Base-by-base conservation (phyloP, 1,284 basidiomycete species). In the Cystobasidium sp. region DNA sequence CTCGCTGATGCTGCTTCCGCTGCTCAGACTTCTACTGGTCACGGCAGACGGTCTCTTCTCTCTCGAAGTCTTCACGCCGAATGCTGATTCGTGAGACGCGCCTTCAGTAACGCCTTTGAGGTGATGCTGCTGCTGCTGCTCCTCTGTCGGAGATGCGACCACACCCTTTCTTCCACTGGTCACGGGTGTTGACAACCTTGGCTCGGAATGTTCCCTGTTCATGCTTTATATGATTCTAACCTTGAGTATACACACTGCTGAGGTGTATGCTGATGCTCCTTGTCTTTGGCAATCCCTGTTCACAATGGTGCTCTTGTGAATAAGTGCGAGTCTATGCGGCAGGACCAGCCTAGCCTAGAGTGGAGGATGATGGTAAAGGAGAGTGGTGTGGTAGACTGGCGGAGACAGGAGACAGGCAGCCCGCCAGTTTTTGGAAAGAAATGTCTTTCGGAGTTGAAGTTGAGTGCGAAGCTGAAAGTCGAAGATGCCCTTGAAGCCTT, bases 21-120 rank as follows among this genome's bases (percentile, higher is more conserved):
- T 63, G 61, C 61, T 63, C 44, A 63, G 31, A 37, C 61, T 67
- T 18, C 49, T 43, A 44, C 62, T 64, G 62, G 62, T 24, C 18
- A 39, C 16, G 18, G 22, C 62, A 41, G 44, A 44, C 9, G 44
- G 44, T 22, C 56, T 12, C 46, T 49, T 41, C 16, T 10, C 12
- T 20, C 37, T n/a, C 1, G 39, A 59, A 3, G 37, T 59, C 39
- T 59, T 59, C 39, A n/a, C 39, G 20, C 3, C 16, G 31, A 31
- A 31, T 59, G 56, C 16, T 39, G 20, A 6, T 12, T n/a, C 20
- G 18, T 31, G 24, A 16, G 16, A 7, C 56, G 6, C 56, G 16
- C 16, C 4, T n/a, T 41, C 3, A 8, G 1, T 9, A 6, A 43
- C 14, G 56, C 56, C 22, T 24, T 37, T 37, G 20, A 37, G 52